Conservation (phyloP, 2,329 filamentous ascomycete genomes). For the Ascochyta fabae region DNA sequence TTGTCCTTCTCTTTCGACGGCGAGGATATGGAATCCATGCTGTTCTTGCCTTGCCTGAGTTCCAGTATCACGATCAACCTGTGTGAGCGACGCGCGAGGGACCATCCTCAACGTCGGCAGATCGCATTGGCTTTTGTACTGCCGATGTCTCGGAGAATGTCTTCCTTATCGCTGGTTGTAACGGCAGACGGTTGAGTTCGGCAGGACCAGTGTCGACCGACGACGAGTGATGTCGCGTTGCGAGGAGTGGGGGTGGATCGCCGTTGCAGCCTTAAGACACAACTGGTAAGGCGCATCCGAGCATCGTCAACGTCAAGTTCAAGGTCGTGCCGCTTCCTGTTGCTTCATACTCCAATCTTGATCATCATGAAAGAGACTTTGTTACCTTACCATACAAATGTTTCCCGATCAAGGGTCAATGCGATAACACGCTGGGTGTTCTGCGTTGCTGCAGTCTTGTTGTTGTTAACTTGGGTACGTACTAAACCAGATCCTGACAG, state of each 20-base stretch:
- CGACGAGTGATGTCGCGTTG: neutral
- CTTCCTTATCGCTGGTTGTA: conserved; percentile 8
- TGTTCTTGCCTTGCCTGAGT: neutral
- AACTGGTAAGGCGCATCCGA: conserved; percentile 7
- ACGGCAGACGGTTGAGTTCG: conserved; percentile 5
- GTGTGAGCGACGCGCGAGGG: neutral
- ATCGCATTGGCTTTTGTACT: conserved; percentile 6
- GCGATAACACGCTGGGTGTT: neutral
- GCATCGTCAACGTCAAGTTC: conserved; percentile 3
- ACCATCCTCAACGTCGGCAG: neutral
- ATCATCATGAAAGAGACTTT: conserved; percentile 9
- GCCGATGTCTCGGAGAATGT: conserved; percentile 12
- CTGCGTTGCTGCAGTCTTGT: conserved; percentile 4
- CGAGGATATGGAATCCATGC: neutral
- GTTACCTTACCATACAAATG: neutral
- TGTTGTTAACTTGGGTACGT: conserved; percentile 14
- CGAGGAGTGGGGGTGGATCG: conserved; percentile 10
- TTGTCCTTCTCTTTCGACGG: conserved; percentile 1
- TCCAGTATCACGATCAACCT: neutral
- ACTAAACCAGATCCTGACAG: neutral
- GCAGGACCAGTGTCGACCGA: neutral
- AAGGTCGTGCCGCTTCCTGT: too few relatives aligned
- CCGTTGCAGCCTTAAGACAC: neutral
- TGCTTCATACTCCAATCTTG: neutral
- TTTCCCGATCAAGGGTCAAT: neutral